Evolutionary conservation across 495 filamentous ascomycete genomes (phyloP).

Genomic region (Penicillium cosmopolitanum): DNA sequence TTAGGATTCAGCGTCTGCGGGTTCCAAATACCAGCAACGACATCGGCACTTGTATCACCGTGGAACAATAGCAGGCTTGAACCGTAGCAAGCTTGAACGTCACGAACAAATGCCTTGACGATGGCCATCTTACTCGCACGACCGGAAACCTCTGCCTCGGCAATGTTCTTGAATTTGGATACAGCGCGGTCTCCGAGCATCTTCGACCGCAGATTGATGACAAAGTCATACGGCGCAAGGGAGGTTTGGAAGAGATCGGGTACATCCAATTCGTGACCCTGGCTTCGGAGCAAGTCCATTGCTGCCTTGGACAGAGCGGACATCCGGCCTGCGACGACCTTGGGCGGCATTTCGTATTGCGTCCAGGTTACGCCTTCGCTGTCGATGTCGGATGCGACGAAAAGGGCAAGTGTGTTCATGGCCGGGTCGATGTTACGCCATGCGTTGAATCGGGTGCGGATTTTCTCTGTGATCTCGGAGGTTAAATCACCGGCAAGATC

Average conservation of each 20-base stretch:
- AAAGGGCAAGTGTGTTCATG: conserved; percentile 81
- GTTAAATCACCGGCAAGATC: conserved; percentile 67
- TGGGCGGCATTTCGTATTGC: conserved; percentile 65
- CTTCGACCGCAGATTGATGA: conserved; percentile 69
- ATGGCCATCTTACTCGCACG: conserved; percentile 40
- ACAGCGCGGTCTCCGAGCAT: conserved; percentile 28
- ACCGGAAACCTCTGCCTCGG: conserved; percentile 6
- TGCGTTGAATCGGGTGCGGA: conserved; percentile 72
- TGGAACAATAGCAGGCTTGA: conserved; percentile 76
- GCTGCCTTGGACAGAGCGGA: conserved; percentile 77
- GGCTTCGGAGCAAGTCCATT: conserved; percentile 58
- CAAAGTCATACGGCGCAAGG: conserved; percentile 79
- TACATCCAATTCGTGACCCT: conserved; percentile 58
- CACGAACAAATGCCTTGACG: conserved; percentile 56
- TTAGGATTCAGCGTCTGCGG: conserved; percentile 57
- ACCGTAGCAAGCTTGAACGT: conserved; percentile 63
- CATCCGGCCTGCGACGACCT: conserved; percentile 84
- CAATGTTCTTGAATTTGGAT: conserved; percentile 75
- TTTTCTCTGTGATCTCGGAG: conserved; percentile 52
- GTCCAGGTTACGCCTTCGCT: conserved; percentile 80
- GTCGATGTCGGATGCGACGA: conserved; percentile 81
- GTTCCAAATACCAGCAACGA: conserved; percentile 84
- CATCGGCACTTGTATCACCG: conserved; percentile 52
- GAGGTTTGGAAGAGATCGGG: conserved; percentile 69
- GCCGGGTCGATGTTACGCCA: conserved; percentile 82